These are phyloP conservation scores for Combretum micranthum DNA, from an alignment of 345 rosid genomes.

Conservation along the genomic window DNA sequence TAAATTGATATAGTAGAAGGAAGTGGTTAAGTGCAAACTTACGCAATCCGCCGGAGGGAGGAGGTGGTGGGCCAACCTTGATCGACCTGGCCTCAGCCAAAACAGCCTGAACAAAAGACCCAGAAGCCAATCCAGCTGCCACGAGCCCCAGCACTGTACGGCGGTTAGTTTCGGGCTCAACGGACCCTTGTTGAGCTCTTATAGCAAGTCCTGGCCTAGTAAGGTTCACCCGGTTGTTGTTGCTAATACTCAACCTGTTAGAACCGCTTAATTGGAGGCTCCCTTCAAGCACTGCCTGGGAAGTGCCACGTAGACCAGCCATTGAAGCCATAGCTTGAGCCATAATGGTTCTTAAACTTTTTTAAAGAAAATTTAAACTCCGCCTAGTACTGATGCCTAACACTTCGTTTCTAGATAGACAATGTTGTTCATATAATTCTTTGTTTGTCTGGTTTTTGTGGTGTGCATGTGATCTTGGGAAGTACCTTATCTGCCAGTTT, in stretches of 20 bases:
- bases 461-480: constrained; percentile 27
- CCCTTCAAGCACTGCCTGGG: constrained; percentile 64
- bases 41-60: constrained; percentile 93
- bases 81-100: constrained; percentile 64
- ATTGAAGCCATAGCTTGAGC: constrained; percentile 73
- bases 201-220: constrained; percentile 34
- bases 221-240: constrained; percentile 17
- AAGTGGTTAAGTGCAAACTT: constrained; percentile 21
- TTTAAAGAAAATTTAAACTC: not conserved
- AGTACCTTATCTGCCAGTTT: constrained; percentile 39
- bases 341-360: constrained; percentile 17
- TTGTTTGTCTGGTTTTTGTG: constrained; percentile 27
- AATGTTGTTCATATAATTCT: constrained; percentile 25
- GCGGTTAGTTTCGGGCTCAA: constrained; percentile 63
- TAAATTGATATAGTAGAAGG: not conserved
- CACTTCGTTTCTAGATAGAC: not conserved
- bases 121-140: constrained; percentile 61
- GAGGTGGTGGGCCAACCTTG: constrained; percentile 85
- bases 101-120: constrained; percentile 66
- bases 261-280: constrained; percentile 56
- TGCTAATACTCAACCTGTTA: constrained; percentile 26
- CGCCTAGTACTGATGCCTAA: constrained; percentile 1
- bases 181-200: constrained; percentile 49
- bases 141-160: constrained; percentile 64
- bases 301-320: constrained; percentile 62